Evolutionary conservation across 1,284 basidiomycete species (phyloP).

Genomic region (Gymnopus androsaceus): DNA sequence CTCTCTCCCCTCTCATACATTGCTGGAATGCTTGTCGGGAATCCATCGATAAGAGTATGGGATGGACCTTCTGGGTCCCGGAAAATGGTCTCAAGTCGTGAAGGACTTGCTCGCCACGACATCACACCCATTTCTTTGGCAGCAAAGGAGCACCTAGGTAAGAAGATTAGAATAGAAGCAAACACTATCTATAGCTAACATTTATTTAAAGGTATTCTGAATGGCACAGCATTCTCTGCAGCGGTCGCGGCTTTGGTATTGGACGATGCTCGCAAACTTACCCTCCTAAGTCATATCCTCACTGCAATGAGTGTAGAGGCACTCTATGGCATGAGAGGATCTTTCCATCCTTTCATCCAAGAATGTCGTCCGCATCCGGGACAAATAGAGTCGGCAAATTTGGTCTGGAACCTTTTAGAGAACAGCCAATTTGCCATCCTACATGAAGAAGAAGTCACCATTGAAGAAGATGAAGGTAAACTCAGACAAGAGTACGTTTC

Average conservation of each 20-base stretch:
- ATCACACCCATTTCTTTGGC: conserved; percentile 71
- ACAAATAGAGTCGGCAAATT: conserved; percentile 75
- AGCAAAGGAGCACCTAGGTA: conserved; percentile 81
- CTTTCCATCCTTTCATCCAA: conserved; percentile 83
- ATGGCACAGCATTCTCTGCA: conserved; percentile 83
- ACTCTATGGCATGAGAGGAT: conserved; percentile 68
- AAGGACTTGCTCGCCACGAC: conserved; percentile 66
- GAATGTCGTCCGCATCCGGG: conserved; percentile 83
- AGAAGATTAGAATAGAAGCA: too few species aligned
- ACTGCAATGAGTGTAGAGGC: conserved; percentile 88
- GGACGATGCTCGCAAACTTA: conserved; percentile 73
- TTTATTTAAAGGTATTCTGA: conserved; percentile 76
- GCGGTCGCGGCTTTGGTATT: conserved; percentile 65
- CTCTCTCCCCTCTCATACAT: conserved; percentile 83
- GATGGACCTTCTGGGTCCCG: conserved; percentile 58
- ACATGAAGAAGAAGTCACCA: conserved; percentile 62
- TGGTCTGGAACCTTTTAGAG: conserved; percentile 70
- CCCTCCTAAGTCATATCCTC: conserved; percentile 71
- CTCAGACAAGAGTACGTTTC: conserved; percentile 65
- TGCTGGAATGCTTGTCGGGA: conserved; percentile 76
- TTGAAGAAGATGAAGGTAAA: conserved; percentile 66
- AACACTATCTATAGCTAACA: too few species aligned
- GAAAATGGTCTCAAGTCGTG: conserved; percentile 58
- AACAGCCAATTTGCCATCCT: conserved; percentile 70
- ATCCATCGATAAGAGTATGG: conserved; percentile 78